Evolutionary conservation across 2,329 filamentous ascomycete genomes (phyloP).

Genomic region (Pseudocercospora macadamiae): DNA sequence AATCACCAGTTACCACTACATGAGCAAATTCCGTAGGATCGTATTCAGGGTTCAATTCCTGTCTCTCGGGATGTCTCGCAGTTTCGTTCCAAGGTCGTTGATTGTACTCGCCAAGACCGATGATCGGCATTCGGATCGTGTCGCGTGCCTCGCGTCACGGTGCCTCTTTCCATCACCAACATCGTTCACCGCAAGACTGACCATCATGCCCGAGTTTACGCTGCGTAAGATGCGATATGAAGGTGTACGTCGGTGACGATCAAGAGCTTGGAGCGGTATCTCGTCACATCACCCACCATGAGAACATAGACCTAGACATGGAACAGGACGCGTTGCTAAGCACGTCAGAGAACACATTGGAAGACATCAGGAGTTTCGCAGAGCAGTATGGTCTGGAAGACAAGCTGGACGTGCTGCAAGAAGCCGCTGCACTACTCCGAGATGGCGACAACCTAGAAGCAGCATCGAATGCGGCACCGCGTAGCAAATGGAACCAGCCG

Average conservation of each 20-base stretch:
- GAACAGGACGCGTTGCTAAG: conserved; percentile 4
- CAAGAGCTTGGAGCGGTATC: neutral
- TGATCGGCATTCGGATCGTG: neutral
- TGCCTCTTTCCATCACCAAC: neutral
- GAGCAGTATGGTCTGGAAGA: conserved; percentile 3
- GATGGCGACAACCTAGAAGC: neutral
- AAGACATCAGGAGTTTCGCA: neutral
- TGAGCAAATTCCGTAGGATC: too few species aligned
- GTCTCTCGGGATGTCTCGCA: too few species aligned
- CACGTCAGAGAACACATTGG: neutral
- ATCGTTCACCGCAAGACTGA: neutral
- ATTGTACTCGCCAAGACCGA: neutral
- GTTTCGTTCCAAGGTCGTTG: too few species aligned
- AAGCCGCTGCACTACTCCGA: neutral
- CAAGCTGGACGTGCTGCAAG: neutral
- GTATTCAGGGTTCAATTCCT: too few species aligned
- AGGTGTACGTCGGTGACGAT: neutral
- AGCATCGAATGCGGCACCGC: neutral
- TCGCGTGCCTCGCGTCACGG: neutral
- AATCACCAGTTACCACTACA: too few species aligned
- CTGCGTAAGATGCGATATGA: neutral
- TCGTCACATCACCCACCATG: neutral
- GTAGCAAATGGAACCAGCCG: conserved; percentile 8
- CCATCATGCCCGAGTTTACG: neutral
- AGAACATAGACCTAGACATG: neutral